A percentile compares a stretch with the other conserved stretches of the same genome.
These are phyloP conservation scores for Penstemon barbatus DNA, from an alignment of 257 asterid species.

Conservation along the genomic window DNA sequence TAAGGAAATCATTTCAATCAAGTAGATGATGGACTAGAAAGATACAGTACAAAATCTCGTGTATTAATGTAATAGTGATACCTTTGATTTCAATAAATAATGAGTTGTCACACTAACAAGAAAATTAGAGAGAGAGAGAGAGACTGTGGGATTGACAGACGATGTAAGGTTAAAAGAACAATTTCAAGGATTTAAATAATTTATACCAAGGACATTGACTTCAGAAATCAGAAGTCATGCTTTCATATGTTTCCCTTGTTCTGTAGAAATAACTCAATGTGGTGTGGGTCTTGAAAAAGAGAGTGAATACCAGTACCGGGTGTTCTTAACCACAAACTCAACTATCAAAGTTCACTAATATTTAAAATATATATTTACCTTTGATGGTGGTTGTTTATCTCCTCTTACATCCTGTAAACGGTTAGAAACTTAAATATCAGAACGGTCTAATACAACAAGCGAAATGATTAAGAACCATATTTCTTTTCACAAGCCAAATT, in stretches of 20 bases:
- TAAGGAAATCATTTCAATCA: slow-evolving; percentile 6
- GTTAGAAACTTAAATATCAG: slow-evolving; percentile 18
- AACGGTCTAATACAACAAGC: slow-evolving; percentile 3
- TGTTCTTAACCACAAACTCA: neutral
- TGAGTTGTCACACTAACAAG: neutral
- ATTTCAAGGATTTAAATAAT: neutral
- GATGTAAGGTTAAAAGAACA: neutral
- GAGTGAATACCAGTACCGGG: too few species aligned
- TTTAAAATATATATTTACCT: slow-evolving; percentile 38
- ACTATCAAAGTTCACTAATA: slow-evolving; percentile 6
- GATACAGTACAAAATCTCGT: neutral
- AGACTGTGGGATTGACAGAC: neutral
- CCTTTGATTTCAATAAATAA: neutral
- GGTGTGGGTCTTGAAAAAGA: too few species aligned
- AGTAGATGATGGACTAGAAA: neutral
- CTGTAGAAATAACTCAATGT: too few species aligned
- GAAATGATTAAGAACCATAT: slow-evolving; percentile 8
- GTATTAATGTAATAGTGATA: neutral
- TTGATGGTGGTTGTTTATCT: slow-evolving; percentile 42
- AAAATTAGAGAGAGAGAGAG: neutral
- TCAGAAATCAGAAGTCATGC: neutral
- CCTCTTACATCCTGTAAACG: slow-evolving; percentile 53
- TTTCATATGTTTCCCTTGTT: too few species aligned
- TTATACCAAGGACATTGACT: neutral
- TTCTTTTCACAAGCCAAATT: neutral